These are phyloP conservation scores for Suhomyces terraborum DNA, from an alignment of 1,139 yeast genomes.

Conservation along the genomic window DNA sequence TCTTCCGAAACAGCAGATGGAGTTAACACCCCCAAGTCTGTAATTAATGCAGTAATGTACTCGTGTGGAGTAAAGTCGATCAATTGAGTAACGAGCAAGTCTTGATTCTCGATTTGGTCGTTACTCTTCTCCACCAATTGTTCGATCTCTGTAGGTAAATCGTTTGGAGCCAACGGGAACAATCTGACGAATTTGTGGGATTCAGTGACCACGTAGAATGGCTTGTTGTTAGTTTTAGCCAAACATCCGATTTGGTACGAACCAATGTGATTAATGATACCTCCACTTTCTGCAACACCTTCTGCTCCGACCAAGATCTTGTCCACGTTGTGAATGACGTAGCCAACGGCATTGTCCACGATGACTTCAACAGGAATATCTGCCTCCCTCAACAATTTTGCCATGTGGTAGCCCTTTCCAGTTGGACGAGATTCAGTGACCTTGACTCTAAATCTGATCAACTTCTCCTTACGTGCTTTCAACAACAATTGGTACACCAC, in stretches of 20 bases:
- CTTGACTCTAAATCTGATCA: constrained; percentile 83
- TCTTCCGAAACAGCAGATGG: constrained; percentile 98
- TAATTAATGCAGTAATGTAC: constrained; percentile 90
- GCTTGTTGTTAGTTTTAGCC: constrained; percentile 88
- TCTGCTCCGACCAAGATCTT: constrained; percentile 97
- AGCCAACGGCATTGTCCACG: constrained; percentile 90
- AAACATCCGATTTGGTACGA: constrained; percentile 93
- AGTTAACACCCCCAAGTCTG: constrained; percentile 94
- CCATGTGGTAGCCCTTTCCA: constrained; percentile 77
- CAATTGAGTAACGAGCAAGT: constrained; percentile 37
- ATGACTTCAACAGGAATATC: constrained; percentile 91
- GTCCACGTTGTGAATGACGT: constrained; percentile 86
- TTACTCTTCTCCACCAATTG: constrained; percentile 28
- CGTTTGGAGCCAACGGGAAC: constrained; percentile 93
- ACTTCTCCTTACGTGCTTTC: constrained; percentile 68
- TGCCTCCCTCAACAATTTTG: constrained; percentile 62
- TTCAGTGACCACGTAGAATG: constrained; percentile 92
- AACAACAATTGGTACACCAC: constrained; percentile 78
- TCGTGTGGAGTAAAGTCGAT: constrained; percentile 97
- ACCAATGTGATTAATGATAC: constrained; percentile 94
- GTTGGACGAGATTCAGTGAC: constrained; percentile 94
- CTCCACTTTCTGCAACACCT: constrained; percentile 99
- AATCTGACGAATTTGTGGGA: constrained; percentile 94
- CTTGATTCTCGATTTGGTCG: constrained; percentile 34
- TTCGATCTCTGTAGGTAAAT: constrained; percentile 68